Base-by-base conservation (phyloP, 1,139 yeast species). In the Zygosaccharomyces sapae region DNA sequence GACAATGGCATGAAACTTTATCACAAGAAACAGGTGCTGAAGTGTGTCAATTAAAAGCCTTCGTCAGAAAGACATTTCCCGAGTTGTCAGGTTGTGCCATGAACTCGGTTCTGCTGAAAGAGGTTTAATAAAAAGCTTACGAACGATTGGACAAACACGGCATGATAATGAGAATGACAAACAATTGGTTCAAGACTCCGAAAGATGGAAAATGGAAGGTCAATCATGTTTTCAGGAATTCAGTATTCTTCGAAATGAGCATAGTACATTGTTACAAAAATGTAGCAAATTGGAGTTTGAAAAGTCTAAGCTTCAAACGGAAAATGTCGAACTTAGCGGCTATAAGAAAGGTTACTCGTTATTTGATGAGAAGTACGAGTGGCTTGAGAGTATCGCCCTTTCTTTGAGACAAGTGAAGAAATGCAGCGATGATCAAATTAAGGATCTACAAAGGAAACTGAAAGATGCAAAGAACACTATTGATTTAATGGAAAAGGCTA, bases 321-420 rank as follows among this genome's bases (percentile, higher is more conserved):
- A 38, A 33, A 38, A 38, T 29, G 10, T n/a, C 18, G 41, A 38
- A 10, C 16, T 38, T 5, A 38, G 25, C 18, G 33, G 34, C 16
- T 38, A 29, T 13, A 38, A 27, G 10, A 13, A 29, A n/a, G 25
- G 13, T n/a, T 29, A 18, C 10, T n/a, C 10, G 5, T 20, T 13
- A 5, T 38, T 38, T 29, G 41, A 38, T 16, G 41, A 38, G 18
- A 38, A 38, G 8, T 38, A 38, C 13, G 41, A 38, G 16, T 38
- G 41, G 41, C 24, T 38, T 2, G 41, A 38, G 12, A 38, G 41
- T 24, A 13, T 38, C 7, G 41, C 41, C n/a, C 41, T 38, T 4
- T 38, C 34, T 29, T 29, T 29, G 7, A 27, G 25, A 13, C 35
- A 38, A 16, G 41, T 18, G 18, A 38, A 38, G 33, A 33, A 38